Conservation (phyloP, 257 asterid species). For the Primulina huaijiensis region DNA sequence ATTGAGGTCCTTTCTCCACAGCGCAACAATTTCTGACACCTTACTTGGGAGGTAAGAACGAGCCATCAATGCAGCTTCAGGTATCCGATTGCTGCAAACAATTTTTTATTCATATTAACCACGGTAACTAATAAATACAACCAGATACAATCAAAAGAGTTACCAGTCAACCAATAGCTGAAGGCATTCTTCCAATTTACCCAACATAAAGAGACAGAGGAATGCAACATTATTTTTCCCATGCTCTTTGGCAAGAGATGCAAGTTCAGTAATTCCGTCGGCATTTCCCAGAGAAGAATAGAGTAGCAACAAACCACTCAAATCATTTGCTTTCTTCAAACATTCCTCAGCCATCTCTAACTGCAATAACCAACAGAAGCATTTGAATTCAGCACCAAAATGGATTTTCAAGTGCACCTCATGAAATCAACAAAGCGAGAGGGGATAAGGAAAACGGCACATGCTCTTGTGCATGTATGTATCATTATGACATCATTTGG, state of each 20-base stretch:
- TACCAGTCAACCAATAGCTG: constrained; percentile 95
- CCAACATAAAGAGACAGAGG: constrained; percentile 89
- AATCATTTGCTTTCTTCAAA: constrained; percentile 87
- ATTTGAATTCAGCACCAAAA: constrained; percentile 13
- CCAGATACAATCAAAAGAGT: constrained; percentile 16
- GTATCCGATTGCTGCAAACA: constrained; percentile 88
- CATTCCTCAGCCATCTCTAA: constrained; percentile 89
- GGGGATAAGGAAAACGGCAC: background rate
- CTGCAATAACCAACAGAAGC: constrained; percentile 43
- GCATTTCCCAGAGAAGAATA: constrained; percentile 88
- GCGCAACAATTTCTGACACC: constrained; percentile 87
- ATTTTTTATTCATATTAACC: constrained; percentile 23
- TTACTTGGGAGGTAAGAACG: constrained; percentile 98
- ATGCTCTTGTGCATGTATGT: too few species aligned
- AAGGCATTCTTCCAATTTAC: constrained; percentile 90
- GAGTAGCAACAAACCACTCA: constrained; percentile 87
- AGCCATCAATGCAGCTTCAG: constrained; percentile 99
- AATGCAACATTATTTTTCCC: constrained; percentile 96
- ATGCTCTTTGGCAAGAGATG: constrained; percentile 72
- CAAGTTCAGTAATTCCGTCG: constrained; percentile 71
- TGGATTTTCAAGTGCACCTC: background rate
- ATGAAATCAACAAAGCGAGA: background rate
- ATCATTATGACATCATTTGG: too few species aligned
- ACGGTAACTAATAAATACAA: constrained; percentile 17
- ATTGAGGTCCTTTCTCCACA: constrained; percentile 92